phyloP scores from a whole-genome alignment of 768 basidiomycete species.

The Pisolithus microcarpus region DNA sequence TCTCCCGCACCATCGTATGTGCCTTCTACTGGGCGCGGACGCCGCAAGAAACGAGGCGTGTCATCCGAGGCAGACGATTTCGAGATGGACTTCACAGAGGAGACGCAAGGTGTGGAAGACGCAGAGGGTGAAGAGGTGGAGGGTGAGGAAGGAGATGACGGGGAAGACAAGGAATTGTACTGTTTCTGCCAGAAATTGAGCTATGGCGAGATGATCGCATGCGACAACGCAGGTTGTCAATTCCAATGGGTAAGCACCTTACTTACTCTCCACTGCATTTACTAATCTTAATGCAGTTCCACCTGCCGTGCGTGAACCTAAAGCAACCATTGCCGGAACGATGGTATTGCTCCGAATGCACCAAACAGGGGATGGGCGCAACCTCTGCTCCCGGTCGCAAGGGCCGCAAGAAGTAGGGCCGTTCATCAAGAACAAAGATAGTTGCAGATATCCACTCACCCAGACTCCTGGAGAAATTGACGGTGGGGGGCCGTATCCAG shows the following conservation, averaged over 20 bases:
- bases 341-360: slow-evolving; percentile 57
- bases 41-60: slow-evolving; percentile 30
- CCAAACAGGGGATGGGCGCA: slow-evolving; percentile 30
- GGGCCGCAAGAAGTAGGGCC: slow-evolving; percentile 33
- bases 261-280: neutral
- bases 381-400: slow-evolving; percentile 27
- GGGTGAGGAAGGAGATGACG: slow-evolving; percentile 43
- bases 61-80: slow-evolving; percentile 29
- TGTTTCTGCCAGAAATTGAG: slow-evolving; percentile 58
- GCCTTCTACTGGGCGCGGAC: slow-evolving; percentile 23
- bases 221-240: slow-evolving; percentile 49
- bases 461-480: no score
- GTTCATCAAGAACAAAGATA: no score
- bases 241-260: slow-evolving; percentile 54
- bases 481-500: no score
- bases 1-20: slow-evolving; percentile 29
- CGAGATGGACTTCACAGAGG: slow-evolving; percentile 29
- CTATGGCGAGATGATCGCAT: slow-evolving; percentile 65
- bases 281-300: slow-evolving; percentile 39
- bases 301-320: slow-evolving; percentile 52
- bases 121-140: slow-evolving; percentile 30
- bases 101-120: slow-evolving; percentile 23
- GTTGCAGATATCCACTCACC: no score
- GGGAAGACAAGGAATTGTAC: slow-evolving; percentile 52
- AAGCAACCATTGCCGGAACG: slow-evolving; percentile 48